phyloP scores from a whole-genome alignment of 2,329 filamentous ascomycete species.

The Gremmenia infestans region DNA sequence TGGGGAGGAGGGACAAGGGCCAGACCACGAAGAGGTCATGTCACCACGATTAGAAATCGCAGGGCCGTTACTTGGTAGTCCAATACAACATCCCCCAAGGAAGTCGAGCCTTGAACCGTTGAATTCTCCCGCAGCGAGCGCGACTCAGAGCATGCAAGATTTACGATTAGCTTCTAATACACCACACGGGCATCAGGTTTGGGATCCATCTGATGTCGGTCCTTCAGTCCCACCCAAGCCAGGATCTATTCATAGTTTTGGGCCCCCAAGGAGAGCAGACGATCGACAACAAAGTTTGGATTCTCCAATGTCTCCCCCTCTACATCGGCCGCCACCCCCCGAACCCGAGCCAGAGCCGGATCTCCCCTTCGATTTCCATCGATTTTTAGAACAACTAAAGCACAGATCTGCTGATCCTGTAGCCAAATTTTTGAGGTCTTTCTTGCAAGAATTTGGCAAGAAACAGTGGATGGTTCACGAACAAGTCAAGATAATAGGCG shows the following conservation, averaged over 20 bases:
- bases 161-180: slow-evolving; percentile 22
- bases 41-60: slow-evolving; percentile 79
- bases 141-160: slow-evolving; percentile 27
- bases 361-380: slow-evolving; percentile 93
- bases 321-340: slow-evolving; percentile 61
- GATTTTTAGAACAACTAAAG: slow-evolving; percentile 90
- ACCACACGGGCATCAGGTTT: slow-evolving; percentile 7
- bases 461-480: slow-evolving; percentile 99
- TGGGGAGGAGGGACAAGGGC: slow-evolving; percentile 66
- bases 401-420: slow-evolving; percentile 98
- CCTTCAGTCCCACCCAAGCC: slow-evolving; percentile 39
- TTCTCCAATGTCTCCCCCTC: slow-evolving; percentile 42
- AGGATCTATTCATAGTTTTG: slow-evolving; percentile 29
- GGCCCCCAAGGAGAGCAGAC: slow-evolving; percentile 31
- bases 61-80: slow-evolving; percentile 67
- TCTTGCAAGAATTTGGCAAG: slow-evolving; percentile 90
- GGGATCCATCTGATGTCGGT: slow-evolving; percentile 29
- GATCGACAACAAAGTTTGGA: slow-evolving; percentile 43
- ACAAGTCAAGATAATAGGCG: slow-evolving; percentile 97
- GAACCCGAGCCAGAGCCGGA: slow-evolving; percentile 75
- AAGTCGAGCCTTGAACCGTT: slow-evolving; percentile 80
- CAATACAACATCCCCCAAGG: slow-evolving; percentile 69
- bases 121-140: slow-evolving; percentile 26
- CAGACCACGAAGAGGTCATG: slow-evolving; percentile 80
- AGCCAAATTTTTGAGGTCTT: slow-evolving; percentile 90